phyloP scores from a whole-genome alignment of 2,329 filamentous ascomycete genomes.

The Aspergillus sp. region DNA sequence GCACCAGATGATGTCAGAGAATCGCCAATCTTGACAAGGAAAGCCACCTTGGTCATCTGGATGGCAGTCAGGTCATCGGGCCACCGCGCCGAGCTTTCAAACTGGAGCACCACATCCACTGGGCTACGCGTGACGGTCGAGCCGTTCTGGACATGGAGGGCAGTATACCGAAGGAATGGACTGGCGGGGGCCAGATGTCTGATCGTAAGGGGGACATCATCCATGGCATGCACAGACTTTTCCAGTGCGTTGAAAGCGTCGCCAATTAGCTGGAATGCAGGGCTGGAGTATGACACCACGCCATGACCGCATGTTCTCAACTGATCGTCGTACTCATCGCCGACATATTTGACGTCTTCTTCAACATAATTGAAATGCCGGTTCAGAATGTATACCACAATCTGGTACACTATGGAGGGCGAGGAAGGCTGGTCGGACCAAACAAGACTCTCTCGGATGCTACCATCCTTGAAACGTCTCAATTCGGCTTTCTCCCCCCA shows the following conservation, averaged over 20 bases:
- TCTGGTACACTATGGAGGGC: slow-evolving; percentile 71
- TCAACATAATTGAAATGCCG: slow-evolving; percentile 64
- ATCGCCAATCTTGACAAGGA: slow-evolving; percentile 70
- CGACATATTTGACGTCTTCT: slow-evolving; percentile 53
- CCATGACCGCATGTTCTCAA: slow-evolving; percentile 30
- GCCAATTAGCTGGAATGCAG: slow-evolving; percentile 65
- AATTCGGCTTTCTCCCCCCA: slow-evolving; percentile 95
- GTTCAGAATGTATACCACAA: slow-evolving; percentile 67
- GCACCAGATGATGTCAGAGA: slow-evolving; percentile 64
- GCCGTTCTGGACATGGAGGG: slow-evolving; percentile 28
- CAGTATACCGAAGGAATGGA: slow-evolving; percentile 71
- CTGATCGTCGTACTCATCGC: slow-evolving; percentile 48
- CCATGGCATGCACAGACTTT: slow-evolving; percentile 70
- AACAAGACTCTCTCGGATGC: slow-evolving; percentile 85
- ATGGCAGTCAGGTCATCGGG: slow-evolving; percentile 88
- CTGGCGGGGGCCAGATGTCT: slow-evolving; percentile 74
- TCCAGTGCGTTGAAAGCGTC: slow-evolving; percentile 72
- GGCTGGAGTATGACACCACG: slow-evolving; percentile 42
- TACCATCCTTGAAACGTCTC: slow-evolving; percentile 90
- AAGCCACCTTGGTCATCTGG: slow-evolving; percentile 89
- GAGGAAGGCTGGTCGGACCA: slow-evolving; percentile 67
- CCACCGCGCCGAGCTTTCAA: slow-evolving; percentile 91
- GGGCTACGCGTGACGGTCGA: slow-evolving; percentile 41
- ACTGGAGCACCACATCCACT: slow-evolving; percentile 80
- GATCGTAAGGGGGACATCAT: slow-evolving; percentile 83